Evolutionary conservation across 306 rosid genomes (phyloP), one percentile per base, ranked within the genome.

Genomic region (Fragaria iinumae): DNA sequence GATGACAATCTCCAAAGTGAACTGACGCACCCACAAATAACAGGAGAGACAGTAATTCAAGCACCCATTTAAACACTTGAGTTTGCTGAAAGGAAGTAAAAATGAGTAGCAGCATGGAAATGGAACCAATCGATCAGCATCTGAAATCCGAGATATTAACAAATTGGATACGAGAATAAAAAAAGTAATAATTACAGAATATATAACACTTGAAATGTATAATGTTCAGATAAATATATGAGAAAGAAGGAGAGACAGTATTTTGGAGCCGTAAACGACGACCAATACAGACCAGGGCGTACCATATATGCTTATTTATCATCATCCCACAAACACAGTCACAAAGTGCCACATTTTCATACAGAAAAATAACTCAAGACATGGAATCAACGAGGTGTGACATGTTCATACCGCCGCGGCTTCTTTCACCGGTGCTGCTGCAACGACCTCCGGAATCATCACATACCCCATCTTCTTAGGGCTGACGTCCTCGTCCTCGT

Each of bases 401-500:
- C 20, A 41, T 80, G 21, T 20, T 53, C 70, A 79, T 39, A 78
- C 90, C 80, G 71, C 64, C 29, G 53, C 34, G 41, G 49, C 73
- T 75, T 75, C 48, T 6, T 73, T 73, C 16, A 76, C 79, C 5
- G 83, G 79, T 14, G 81, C 76, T 41, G 81, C 85, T 0, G 10
- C 73, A 3, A 84, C 76, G 14, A 23, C 78, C 70, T 45, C 78
- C 3, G 93, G 89, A 80, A 94, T 85, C 89, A 84, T 92, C 62
- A 82, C 83, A 69, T 92, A 92, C 2, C 92, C 98, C 67, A 82
- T 16, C 77, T 92, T 89, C 91, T 89, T 94, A 5, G 90, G 82
- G 81, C 80, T 87, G 0, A 70, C 80, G 44, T 88, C 88, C 12
- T 52, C 86, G 2, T 63, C 76, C 10, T n/a, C 73, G 14, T 83